phyloP scores from a whole-genome alignment of 1,139 yeast genomes.

The Suhomyces panamericanus region DNA sequence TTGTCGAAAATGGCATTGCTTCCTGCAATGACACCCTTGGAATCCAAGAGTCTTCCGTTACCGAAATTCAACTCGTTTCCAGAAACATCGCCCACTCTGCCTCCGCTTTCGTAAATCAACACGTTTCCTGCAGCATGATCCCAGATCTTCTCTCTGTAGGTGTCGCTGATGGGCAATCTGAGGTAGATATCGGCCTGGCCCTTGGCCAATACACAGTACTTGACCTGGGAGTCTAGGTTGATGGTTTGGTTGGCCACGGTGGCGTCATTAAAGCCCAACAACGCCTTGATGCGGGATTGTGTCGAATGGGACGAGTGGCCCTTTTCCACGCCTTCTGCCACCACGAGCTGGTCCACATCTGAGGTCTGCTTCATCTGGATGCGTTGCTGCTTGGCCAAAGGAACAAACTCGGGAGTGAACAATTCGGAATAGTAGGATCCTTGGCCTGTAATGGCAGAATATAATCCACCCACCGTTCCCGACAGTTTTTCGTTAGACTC shows the following conservation, averaged over 20 bases:
- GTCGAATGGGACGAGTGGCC: conserved; percentile 92
- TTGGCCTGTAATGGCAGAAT: conserved; percentile 69
- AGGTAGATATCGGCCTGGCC: conserved; percentile 93
- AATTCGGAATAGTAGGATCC: conserved; percentile 68
- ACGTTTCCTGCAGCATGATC: conserved; percentile 97
- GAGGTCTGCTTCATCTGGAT: conserved; percentile 47
- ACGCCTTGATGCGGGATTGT: conserved; percentile 71
- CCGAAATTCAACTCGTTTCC: conserved; percentile 80
- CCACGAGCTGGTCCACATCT: conserved; percentile 53
- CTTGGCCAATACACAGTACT: conserved; percentile 84
- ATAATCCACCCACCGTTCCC: conserved; percentile 63
- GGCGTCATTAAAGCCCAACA: conserved; percentile 46
- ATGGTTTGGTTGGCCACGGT: conserved; percentile 53
- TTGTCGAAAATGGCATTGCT: conserved; percentile 57
- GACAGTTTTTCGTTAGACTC: conserved; percentile 35
- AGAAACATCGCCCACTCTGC: conserved; percentile 78
- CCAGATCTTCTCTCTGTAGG: conserved; percentile 94
- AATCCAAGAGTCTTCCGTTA: conserved; percentile 74
- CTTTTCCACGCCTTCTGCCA: conserved; percentile 95
- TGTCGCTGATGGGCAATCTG: conserved; percentile 74
- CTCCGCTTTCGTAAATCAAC: conserved; percentile 87
- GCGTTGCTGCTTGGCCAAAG: conserved; percentile 39
- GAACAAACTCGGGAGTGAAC: conserved; percentile 32
- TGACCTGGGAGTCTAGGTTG: conserved; percentile 92
- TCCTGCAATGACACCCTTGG: conserved; percentile 94